phyloP scores from a whole-genome alignment of 768 basidiomycete species.

The Collybia sp. region DNA sequence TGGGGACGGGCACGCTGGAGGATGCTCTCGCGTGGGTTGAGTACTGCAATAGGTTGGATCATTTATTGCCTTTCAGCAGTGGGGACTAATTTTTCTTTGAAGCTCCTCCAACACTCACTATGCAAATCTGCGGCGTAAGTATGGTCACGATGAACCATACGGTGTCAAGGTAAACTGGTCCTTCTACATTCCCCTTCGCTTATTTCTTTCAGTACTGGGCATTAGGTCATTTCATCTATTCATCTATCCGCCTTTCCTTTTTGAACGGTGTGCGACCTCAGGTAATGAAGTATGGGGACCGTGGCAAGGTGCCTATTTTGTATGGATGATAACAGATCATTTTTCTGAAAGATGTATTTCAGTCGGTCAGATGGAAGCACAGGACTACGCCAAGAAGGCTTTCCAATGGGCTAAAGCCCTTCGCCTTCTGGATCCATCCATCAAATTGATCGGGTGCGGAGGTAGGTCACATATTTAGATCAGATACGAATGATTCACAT shows the following conservation, averaged over 20 bases:
- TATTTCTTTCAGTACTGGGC: neutral
- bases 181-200: neutral
- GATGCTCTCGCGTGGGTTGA: slow-evolving; percentile 59
- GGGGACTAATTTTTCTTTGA: slow-evolving; percentile 10
- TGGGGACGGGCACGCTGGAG: slow-evolving; percentile 60
- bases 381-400: slow-evolving; percentile 51
- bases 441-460: slow-evolving; percentile 54
- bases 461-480: slow-evolving; percentile 19
- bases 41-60: slow-evolving; percentile 51
- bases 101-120: slow-evolving; percentile 39
- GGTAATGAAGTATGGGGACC: slow-evolving; percentile 58
- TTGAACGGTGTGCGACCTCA: slow-evolving; percentile 13
- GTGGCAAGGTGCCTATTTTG: slow-evolving; percentile 34
- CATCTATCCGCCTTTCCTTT: slow-evolving; percentile 21
- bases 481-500: slow-evolving; percentile 4
- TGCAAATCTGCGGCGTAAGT: slow-evolving; percentile 53
- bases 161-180: slow-evolving; percentile 30
- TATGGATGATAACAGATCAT: neutral
- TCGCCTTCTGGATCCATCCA: slow-evolving; percentile 48
- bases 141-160: slow-evolving; percentile 54
- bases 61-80: neutral
- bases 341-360: neutral
- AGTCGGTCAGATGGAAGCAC: slow-evolving; percentile 53
- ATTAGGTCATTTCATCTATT: slow-evolving; percentile 27
- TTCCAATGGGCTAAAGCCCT: slow-evolving; percentile 61